Conservation (phyloP, 192 early-diverging fungal species). For the Physocladia obscura region DNA sequence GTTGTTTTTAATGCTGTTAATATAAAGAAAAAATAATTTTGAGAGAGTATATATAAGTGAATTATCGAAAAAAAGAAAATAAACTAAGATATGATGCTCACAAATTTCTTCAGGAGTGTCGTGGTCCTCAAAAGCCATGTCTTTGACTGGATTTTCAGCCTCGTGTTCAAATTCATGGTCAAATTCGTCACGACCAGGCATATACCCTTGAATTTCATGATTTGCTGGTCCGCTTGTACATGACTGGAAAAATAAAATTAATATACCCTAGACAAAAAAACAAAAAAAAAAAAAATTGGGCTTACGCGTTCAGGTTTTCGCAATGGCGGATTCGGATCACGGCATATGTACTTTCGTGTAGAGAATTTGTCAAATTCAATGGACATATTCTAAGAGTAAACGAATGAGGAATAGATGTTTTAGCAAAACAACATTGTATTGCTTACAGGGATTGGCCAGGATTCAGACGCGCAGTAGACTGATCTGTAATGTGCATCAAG, state of each 20-base stretch:
- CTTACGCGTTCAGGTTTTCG: slow-evolving; percentile 22
- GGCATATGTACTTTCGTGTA: slow-evolving; percentile 7
- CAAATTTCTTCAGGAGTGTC: slow-evolving; percentile 82
- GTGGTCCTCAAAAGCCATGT: slow-evolving; percentile 86
- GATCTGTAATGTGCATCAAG: slow-evolving; percentile 87
- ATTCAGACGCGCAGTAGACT: slow-evolving; percentile 71
- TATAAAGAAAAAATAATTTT: background rate
- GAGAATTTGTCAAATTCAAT: slow-evolving; percentile 56
- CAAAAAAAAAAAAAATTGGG: background rate
- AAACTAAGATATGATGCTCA: slow-evolving; percentile 38
- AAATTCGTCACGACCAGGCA: slow-evolving; percentile 95
- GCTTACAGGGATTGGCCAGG: slow-evolving; percentile 83
- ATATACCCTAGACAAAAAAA: slow-evolving; percentile 5
- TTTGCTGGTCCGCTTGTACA: slow-evolving; percentile 83
- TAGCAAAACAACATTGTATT: background rate
- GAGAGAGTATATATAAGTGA: too few relatives aligned
- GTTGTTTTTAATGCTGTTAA: slow-evolving; percentile 78
- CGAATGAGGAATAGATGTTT: too few relatives aligned
- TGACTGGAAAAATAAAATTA: slow-evolving; percentile 48
- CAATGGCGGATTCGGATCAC: slow-evolving; percentile 28
- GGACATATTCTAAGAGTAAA: too few relatives aligned
- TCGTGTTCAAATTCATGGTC: slow-evolving; percentile 96
- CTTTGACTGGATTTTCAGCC: slow-evolving; percentile 89
- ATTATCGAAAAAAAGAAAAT: slow-evolving; percentile 6
- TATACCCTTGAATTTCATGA: slow-evolving; percentile 96